Evolutionary conservation across 176 grass and related monocot genomes (phyloP).

Genomic region (Carex littledalei): DNA sequence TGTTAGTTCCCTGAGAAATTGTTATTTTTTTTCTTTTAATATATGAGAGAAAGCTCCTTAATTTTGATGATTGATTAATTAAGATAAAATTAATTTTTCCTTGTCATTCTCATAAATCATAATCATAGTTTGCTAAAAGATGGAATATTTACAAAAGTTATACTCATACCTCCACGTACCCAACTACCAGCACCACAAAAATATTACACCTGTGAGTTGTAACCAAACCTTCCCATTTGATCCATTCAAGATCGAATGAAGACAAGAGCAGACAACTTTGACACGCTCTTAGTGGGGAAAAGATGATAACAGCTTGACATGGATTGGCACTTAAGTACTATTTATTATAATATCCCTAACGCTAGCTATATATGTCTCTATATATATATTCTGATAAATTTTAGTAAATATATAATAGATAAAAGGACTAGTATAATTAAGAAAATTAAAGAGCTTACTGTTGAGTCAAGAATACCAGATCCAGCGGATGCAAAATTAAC

Average conservation of each 20-base stretch:
- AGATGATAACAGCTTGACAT: not conserved
- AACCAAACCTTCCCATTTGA: not conserved
- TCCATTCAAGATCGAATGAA: not conserved
- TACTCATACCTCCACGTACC: no score
- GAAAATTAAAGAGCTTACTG: slow-evolving; percentile 15
- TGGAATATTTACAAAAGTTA: no score
- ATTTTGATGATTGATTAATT: not conserved
- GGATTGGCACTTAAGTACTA: not conserved
- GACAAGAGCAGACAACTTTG: not conserved
- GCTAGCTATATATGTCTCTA: no score
- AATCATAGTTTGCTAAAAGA: no score
- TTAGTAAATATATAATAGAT: not conserved
- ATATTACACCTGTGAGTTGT: not conserved
- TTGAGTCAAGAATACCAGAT: slow-evolving; percentile 74
- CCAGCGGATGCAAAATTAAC: slow-evolving; percentile 69
- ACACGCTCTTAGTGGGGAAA: not conserved
- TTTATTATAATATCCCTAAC: not conserved
- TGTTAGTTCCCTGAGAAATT: slow-evolving; percentile 47
- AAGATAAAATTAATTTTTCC: no score
- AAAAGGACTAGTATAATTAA: not conserved
- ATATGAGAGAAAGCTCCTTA: not conserved
- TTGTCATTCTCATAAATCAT: no score
- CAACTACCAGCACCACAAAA: not conserved
- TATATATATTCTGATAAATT: not conserved
- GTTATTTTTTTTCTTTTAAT: not conserved